Percentiles rank a stretch among this genome's conserved stretches.
Conservation (phyloP, 441 rosid species). For the Erysimum cheiri region DNA sequence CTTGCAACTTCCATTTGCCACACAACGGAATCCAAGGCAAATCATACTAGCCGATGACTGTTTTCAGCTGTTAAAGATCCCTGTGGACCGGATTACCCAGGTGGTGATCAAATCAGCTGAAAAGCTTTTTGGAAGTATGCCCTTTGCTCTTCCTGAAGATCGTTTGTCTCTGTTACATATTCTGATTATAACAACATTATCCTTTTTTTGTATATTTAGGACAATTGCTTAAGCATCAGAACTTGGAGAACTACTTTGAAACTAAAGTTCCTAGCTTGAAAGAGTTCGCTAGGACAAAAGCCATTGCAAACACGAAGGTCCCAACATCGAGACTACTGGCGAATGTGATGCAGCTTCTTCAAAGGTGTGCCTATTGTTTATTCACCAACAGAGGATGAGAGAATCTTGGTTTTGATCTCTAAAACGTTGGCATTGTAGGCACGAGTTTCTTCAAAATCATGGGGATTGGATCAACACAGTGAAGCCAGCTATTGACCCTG, state of each 20-base stretch:
- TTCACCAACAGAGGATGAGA: conserved; percentile 28
- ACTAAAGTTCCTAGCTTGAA: conserved; percentile 91
- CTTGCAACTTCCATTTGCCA: conserved; percentile 85
- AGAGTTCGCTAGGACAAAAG: conserved; percentile 56
- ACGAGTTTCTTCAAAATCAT: conserved; percentile 73
- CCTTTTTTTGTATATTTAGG: conserved; percentile 52
- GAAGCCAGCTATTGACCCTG: conserved; percentile 75
- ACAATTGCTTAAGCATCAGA: conserved; percentile 87
- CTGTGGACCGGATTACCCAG: conserved; percentile 68
- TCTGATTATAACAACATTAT: conserved; percentile 21
- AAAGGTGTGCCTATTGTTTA: conserved; percentile 56
- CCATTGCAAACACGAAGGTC: conserved; percentile 54
- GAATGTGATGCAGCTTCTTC: conserved; percentile 65
- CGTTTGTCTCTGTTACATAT: conserved; percentile 16
- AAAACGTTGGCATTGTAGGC: conserved; percentile 51
- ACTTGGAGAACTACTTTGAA: conserved; percentile 58
- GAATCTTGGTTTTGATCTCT: conserved; percentile 25
- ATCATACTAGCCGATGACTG: conserved; percentile 89
- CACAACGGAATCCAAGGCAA: conserved; percentile 84
- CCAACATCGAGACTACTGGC: conserved; percentile 62
- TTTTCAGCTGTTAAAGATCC: conserved; percentile 77
- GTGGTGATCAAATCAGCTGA: conserved; percentile 82
- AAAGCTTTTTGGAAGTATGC: conserved; percentile 93
- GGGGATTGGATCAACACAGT: conserved; percentile 73
- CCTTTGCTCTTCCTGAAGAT: conserved; percentile 21